phyloP scores from a whole-genome alignment of 2,329 filamentous ascomycete species.

The Alternaria sp. region DNA sequence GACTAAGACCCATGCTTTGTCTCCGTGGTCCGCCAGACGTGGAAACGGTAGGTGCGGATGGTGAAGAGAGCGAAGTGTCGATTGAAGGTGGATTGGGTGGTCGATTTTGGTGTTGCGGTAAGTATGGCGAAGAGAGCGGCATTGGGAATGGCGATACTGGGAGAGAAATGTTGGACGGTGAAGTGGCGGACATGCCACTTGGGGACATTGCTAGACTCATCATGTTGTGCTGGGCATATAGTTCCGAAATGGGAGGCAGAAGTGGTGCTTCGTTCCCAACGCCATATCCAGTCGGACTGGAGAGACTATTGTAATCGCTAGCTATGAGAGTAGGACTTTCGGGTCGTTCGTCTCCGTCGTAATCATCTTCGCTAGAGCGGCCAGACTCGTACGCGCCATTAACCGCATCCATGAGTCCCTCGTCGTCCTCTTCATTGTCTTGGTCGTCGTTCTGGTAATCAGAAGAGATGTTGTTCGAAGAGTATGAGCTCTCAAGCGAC shows the following conservation, averaged over 20 bases:
- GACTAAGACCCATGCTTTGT: conserved; percentile 43
- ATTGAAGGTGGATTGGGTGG: conserved; percentile 33
- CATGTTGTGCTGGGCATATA: conserved; percentile 28
- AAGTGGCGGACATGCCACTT: conserved; percentile 23
- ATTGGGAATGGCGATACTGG: conserved; percentile 36
- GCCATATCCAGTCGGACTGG: conserved; percentile 30
- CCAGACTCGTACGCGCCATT: conserved; percentile 39
- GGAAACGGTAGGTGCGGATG: conserved; percentile 26
- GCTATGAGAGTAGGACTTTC: conserved; percentile 46
- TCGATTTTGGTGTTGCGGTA: conserved; percentile 23
- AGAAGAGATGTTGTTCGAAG: conserved; percentile 24
- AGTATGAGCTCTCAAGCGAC: conserved; percentile 39
- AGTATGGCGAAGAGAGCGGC: conserved; percentile 39
- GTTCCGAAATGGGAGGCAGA: conserved; percentile 28
- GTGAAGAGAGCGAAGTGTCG: conserved; percentile 39
- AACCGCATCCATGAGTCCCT: conserved; percentile 38
- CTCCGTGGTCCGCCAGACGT: conserved; percentile 33
- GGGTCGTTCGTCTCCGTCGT: conserved; percentile 26
- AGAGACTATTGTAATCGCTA: conserved; percentile 42
- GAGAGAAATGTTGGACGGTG: conserved; percentile 30
- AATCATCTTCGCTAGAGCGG: conserved; percentile 21
- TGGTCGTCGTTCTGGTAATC: conserved; percentile 24
- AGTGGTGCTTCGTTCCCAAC: conserved; percentile 22
- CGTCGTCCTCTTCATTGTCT: conserved; percentile 30
- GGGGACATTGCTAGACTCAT: conserved; percentile 25